A percentile compares a stretch with the other conserved stretches of the same genome.
These are phyloP conservation scores for Physaria fendleri DNA, from an alignment of 345 rosid species.

Conservation along the genomic window DNA sequence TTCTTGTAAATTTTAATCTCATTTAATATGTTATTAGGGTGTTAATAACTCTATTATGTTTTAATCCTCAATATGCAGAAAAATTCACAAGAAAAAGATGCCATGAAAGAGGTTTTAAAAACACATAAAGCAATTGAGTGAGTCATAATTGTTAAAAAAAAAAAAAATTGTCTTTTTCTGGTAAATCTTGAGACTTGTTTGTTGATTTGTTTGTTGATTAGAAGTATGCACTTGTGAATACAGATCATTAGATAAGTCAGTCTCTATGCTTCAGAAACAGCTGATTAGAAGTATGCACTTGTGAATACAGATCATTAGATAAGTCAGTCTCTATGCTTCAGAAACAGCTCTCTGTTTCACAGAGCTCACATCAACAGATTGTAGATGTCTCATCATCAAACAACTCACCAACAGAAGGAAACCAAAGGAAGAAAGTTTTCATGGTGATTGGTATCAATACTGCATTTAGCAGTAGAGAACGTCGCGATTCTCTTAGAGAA, in stretches of 20 bases:
- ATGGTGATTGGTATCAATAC: slow-evolving; percentile 94
- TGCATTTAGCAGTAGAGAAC: slow-evolving; percentile 90
- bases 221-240: slow-evolving; percentile 6
- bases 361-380: slow-evolving; percentile 41
- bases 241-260: slow-evolving; percentile 73
- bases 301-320: slow-evolving; percentile 54
- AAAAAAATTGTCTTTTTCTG: background rate
- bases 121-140: slow-evolving; percentile 81
- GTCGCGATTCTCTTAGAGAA: slow-evolving; percentile 90
- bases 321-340: slow-evolving; percentile 72
- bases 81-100: slow-evolving; percentile 35
- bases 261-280: slow-evolving; percentile 74
- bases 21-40: background rate
- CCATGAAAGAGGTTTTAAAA: slow-evolving; percentile 54
- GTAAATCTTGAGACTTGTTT: background rate
- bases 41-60: background rate
- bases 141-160: slow-evolving; percentile 31
- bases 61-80: slow-evolving; percentile 12
- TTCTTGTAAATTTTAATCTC: background rate
- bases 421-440: slow-evolving; percentile 52
- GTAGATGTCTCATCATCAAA: slow-evolving; percentile 32
- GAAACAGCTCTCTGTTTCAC: slow-evolving; percentile 64
- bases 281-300: too few species aligned
- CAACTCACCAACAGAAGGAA: slow-evolving; percentile 21
- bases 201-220: background rate